Conservation (phyloP, 1,139 yeast species). For the Pichia kudriavzevii region DNA sequence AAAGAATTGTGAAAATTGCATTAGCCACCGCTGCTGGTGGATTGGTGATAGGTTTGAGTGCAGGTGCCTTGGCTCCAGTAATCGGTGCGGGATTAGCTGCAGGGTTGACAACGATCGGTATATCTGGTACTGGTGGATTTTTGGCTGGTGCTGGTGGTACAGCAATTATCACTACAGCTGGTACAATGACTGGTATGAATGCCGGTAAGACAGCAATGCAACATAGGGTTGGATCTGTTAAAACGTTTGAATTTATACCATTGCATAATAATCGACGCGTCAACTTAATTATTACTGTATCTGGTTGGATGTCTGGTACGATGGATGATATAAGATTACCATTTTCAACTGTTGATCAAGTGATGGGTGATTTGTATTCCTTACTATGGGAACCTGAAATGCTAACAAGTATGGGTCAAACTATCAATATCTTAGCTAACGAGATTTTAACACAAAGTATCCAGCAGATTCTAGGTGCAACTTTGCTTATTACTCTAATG, state of each 20-base stretch:
- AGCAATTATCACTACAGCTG: slow-evolving; percentile 86
- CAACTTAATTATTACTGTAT: slow-evolving; percentile 79
- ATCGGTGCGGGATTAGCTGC: slow-evolving; percentile 99
- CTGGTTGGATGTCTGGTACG: slow-evolving; percentile 97
- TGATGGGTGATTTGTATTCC: slow-evolving; percentile 93
- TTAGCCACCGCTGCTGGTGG: slow-evolving; percentile 98
- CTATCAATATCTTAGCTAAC: slow-evolving; percentile 85
- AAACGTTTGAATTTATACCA: slow-evolving; percentile 90
- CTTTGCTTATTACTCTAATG: slow-evolving; percentile 87
- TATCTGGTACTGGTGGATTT: slow-evolving; percentile 84
- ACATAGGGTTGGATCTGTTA: slow-evolving; percentile 82
- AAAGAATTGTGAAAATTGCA: slow-evolving; percentile 80
- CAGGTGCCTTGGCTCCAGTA: slow-evolving; percentile 93
- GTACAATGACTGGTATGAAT: slow-evolving; percentile 83
- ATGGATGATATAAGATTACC: slow-evolving; percentile 96
- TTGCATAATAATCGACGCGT: slow-evolving; percentile 86
- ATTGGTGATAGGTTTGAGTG: slow-evolving; percentile 85
- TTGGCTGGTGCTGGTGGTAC: slow-evolving; percentile 97
- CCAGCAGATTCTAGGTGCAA: slow-evolving; percentile 91
- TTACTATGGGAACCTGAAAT: slow-evolving; percentile 97
- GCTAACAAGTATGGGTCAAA: slow-evolving; percentile 93
- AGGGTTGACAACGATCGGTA: slow-evolving; percentile 90
- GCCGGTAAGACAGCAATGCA: slow-evolving; percentile 85
- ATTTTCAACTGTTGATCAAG: slow-evolving; percentile 92
- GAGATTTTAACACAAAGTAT: slow-evolving; percentile 90